Evolutionary conservation across 1,284 basidiomycete species (phyloP).

Genomic region (Mrakiaceae sp.): DNA sequence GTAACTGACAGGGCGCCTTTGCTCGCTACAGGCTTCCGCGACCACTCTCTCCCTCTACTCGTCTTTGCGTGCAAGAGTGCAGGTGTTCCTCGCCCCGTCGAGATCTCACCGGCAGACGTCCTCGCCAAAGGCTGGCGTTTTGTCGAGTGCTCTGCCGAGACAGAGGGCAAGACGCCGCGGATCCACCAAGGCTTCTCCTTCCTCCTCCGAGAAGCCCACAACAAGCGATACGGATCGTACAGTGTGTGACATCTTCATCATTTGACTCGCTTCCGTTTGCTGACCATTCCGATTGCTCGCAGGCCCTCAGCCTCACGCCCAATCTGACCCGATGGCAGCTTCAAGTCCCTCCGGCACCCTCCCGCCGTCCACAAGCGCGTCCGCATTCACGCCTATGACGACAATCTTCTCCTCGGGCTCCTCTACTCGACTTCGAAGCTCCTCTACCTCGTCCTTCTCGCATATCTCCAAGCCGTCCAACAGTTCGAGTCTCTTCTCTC

Average conservation of each 20-base stretch:
- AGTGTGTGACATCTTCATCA: neutral
- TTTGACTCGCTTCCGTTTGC: too few relatives aligned
- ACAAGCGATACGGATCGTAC: neutral
- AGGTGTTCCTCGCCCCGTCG: constrained; percentile 7
- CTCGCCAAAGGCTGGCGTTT: neutral
- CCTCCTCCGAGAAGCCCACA: constrained; percentile 1
- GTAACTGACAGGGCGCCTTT: neutral
- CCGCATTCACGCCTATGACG: neutral
- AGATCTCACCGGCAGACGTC: neutral
- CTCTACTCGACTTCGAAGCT: neutral
- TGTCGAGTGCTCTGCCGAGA: constrained; percentile 5
- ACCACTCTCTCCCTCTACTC: constrained; percentile 26
- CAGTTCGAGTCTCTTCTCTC: neutral
- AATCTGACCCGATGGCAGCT: neutral
- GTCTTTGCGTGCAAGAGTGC: constrained; percentile 34
- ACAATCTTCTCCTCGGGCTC: neutral
- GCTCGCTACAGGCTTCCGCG: constrained; percentile 19
- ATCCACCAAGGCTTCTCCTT: constrained; percentile 13
- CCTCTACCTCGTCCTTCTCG: neutral
- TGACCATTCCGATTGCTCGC: neutral
- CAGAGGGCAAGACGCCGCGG: constrained; percentile 1
- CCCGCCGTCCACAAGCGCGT: neutral
- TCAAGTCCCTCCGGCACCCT: neutral
- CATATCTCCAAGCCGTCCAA: neutral
- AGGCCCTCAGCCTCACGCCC: neutral